Base-by-base conservation (phyloP, 129 eudicot species). In the Chrysanthemum lavandulifolium region DNA sequence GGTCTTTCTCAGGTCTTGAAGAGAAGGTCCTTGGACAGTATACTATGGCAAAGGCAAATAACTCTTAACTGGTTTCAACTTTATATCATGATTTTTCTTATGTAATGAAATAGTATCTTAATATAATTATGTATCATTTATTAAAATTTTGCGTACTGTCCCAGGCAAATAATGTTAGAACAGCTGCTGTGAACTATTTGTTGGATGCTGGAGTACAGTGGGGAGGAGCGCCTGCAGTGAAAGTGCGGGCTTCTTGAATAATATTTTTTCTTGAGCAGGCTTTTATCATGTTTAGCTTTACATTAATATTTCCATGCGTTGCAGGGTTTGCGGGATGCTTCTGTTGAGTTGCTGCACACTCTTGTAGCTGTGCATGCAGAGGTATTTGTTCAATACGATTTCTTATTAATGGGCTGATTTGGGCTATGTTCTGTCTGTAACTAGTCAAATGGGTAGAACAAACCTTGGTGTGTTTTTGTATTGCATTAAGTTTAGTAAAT, bases 311-410 rank as follows among this genome's bases (percentile, higher is more conserved):
- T 59, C 23, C 67, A 23, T 64, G 13, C 13, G 7, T 53, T 81
- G 67, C 87, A 93, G 98, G 98, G 98, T 69, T 91, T 93, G 49
- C 88, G 98, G 54, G 98, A 93, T 82, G 98, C 90, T 13, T 87
- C 92, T 63, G 97, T 93, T 75, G 97, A 90, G 76, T 82, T 93
- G 49, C 80, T 93, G 73, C 98, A 93, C 66, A 93, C 91, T 73
- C 80, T 93, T 59, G 96, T 93, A 56, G 90, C 92, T 54, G 97
- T 93, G 76, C 98, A 93, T 84, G 96, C 98, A 5, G 98, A 93
- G 96, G 98, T 93, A 92, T 78, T 52, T 76, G 16, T 33, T 16
- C 8, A 2, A 33, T 11, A 33, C 5, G 13, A 31, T 36, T 33
- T n/a, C 68, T 33, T 14, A 11, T 63, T 33, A 63, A 8, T 63